phyloP scores from a whole-genome alignment of 2,329 filamentous ascomycete species.

The Diaporthe citriasiana region DNA sequence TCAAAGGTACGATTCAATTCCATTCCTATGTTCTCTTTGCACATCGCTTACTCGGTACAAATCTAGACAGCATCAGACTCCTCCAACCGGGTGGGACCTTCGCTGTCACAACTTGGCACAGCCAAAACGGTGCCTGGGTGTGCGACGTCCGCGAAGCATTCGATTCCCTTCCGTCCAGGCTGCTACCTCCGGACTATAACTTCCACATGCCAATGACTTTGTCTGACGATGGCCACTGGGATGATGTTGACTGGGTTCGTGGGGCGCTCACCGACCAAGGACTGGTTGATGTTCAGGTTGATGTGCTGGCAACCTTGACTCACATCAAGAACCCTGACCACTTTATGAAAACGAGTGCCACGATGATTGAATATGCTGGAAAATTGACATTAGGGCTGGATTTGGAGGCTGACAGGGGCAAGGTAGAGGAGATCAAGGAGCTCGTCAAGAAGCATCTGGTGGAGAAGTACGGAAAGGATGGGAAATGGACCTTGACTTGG shows the following conservation, averaged over 20 bases:
- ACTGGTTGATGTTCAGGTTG: constrained; percentile 56
- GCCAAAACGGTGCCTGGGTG: constrained; percentile 52
- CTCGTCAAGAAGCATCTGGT: constrained; percentile 55
- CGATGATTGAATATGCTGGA: constrained; percentile 58
- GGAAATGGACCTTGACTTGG: constrained; percentile 55
- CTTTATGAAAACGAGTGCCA: constrained; percentile 52
- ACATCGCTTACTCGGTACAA: neutral
- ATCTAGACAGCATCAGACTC: constrained; percentile 53
- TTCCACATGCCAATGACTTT: constrained; percentile 55
- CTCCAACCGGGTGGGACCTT: constrained; percentile 57
- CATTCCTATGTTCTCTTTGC: neutral
- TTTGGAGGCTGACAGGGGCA: constrained; percentile 53
- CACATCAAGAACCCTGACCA: constrained; percentile 53
- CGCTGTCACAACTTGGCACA: constrained; percentile 55
- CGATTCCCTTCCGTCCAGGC: constrained; percentile 56
- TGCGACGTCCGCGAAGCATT: constrained; percentile 57
- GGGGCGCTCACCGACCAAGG: constrained; percentile 53
- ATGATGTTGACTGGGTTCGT: constrained; percentile 56
- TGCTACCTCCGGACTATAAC: constrained; percentile 49
- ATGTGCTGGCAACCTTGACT: constrained; percentile 48
- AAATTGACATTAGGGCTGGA: constrained; percentile 56
- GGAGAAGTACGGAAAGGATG: constrained; percentile 54
- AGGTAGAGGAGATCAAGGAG: constrained; percentile 54
- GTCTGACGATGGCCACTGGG: constrained; percentile 57
- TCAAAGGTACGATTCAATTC: constrained; percentile 44